Evolutionary conservation across 306 rosid species (phyloP).

Genomic region (Pyrus bretschneideri): DNA sequence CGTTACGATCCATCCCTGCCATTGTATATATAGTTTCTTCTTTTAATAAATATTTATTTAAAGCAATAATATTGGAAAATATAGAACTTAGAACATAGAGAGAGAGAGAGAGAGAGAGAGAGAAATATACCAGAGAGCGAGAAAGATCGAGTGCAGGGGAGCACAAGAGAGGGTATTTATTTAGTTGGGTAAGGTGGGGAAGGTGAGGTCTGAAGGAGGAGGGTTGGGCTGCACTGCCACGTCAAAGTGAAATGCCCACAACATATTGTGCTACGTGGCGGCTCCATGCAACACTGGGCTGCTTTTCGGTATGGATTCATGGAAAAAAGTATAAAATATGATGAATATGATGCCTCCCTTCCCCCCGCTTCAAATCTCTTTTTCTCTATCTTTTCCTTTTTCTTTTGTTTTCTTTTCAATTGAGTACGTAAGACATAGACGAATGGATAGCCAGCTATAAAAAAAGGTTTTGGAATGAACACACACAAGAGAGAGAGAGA

Average conservation of each 20-base stretch:
- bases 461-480: background rate
- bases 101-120: background rate
- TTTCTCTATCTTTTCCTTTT: background rate
- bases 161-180: background rate
- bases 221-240: constrained; percentile 37
- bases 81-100: too few species aligned
- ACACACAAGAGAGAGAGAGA: background rate
- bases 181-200: background rate
- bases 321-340: background rate
- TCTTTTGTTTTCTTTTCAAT: background rate
- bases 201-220: background rate
- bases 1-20: constrained; percentile 16
- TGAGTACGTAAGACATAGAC: background rate
- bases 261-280: constrained; percentile 43
- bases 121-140: background rate
- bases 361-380: background rate
- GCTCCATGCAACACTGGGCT: constrained; percentile 20
- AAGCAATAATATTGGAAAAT: background rate
- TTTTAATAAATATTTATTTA: background rate
- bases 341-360: background rate
- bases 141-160: background rate
- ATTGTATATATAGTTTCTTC: constrained; percentile 3
- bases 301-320: constrained; percentile 8
- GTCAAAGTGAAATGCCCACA: constrained; percentile 36
- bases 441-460: background rate